Conservation (phyloP, 2,329 filamentous ascomycete species). For the Venturia oleaginea region DNA sequence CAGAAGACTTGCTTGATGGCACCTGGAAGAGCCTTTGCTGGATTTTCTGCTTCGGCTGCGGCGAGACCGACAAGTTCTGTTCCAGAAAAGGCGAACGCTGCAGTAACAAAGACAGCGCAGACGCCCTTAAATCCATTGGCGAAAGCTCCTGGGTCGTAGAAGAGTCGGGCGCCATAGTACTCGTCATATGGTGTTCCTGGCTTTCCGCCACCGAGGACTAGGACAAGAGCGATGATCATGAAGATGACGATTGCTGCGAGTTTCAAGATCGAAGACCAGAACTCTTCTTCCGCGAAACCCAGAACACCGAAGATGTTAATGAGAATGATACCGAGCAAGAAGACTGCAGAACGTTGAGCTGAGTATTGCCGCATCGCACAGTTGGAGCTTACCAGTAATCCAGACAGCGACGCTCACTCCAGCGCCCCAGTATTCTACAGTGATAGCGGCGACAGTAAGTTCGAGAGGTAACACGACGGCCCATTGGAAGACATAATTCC, state of each 20-base stretch:
- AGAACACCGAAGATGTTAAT: conserved; percentile 49
- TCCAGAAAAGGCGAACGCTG: conserved; percentile 60
- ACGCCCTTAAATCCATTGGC: conserved; percentile 77
- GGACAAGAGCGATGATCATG: conserved; percentile 23
- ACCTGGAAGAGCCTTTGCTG: conserved; percentile 25
- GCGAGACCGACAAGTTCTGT: conserved; percentile 58
- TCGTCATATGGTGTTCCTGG: conserved; percentile 15
- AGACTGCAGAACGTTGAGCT: conserved; percentile 28
- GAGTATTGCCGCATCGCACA: background rate
- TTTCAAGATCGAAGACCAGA: conserved; percentile 29
- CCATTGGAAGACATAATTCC: conserved; percentile 45
- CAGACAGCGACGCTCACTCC: conserved; percentile 46
- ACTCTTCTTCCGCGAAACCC: conserved; percentile 45
- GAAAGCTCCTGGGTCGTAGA: conserved; percentile 49
- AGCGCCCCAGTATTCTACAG: conserved; percentile 45
- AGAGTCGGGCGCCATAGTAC: conserved; percentile 13
- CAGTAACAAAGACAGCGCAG: conserved; percentile 67
- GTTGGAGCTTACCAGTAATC: conserved; percentile 32
- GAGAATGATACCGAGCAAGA: conserved; percentile 41
- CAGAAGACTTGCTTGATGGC: conserved; percentile 17
- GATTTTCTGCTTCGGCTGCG: conserved; percentile 49
- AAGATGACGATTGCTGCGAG: conserved; percentile 29
- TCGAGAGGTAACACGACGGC: conserved; percentile 45
- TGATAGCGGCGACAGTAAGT: conserved; percentile 45
- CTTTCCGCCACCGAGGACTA: conserved; percentile 15